Evolutionary conservation across 2,329 filamentous ascomycete species (phyloP).

Genomic region (Ilyonectria mors-panacis): DNA sequence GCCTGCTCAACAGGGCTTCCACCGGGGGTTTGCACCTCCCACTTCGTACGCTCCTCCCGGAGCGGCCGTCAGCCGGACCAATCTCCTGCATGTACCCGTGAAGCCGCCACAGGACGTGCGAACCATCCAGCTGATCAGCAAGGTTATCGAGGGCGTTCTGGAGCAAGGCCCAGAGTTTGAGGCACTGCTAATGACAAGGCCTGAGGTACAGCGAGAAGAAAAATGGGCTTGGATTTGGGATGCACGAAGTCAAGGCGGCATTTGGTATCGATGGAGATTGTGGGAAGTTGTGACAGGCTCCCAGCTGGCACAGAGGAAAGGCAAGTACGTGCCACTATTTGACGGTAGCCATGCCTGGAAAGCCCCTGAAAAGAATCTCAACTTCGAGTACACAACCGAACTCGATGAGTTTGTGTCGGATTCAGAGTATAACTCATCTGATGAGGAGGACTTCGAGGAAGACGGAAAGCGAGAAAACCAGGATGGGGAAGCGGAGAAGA

Average conservation of each 20-base stretch:
- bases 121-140: slow-evolving; percentile 88
- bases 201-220: slow-evolving; percentile 87
- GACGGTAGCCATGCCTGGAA: slow-evolving; percentile 86
- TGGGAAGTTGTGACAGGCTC: slow-evolving; percentile 87
- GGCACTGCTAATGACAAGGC: slow-evolving; percentile 88
- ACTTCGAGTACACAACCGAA: slow-evolving; percentile 84
- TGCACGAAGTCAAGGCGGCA: slow-evolving; percentile 80
- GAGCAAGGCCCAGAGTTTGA: slow-evolving; percentile 90
- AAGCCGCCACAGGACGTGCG: slow-evolving; percentile 83
- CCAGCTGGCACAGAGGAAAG: slow-evolving; percentile 60
- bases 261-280: slow-evolving; percentile 94
- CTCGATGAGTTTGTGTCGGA: slow-evolving; percentile 88
- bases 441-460: slow-evolving; percentile 82
- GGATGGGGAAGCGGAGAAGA: slow-evolving; percentile 64
- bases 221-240: slow-evolving; percentile 97
- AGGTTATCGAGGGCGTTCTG: slow-evolving; percentile 84
- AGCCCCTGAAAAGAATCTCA: slow-evolving; percentile 78
- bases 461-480: slow-evolving; percentile 67
- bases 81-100: slow-evolving; percentile 78
- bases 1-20: slow-evolving; percentile 60
- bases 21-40: slow-evolving; percentile 82
- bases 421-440: slow-evolving; percentile 87
- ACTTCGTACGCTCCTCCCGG: slow-evolving; percentile 71
- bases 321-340: slow-evolving; percentile 76
- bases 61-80: slow-evolving; percentile 61